Evolutionary conservation across 179 eudicot genomes (phyloP).

Genomic region (Spinacia oleracea): DNA sequence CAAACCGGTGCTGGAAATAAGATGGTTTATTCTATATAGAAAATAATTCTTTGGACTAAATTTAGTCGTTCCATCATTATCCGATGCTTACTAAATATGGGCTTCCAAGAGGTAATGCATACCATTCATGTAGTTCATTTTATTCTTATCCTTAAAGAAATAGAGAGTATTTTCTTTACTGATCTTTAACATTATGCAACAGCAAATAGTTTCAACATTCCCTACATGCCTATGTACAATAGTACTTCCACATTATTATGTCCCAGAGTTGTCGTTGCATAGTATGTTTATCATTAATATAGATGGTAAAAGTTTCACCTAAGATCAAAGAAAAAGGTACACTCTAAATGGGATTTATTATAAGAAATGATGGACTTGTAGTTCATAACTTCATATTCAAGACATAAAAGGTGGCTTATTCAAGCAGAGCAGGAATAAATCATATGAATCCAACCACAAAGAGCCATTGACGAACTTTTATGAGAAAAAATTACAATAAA

Average conservation of each 20-base stretch:
- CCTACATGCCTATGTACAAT: too few relatives aligned
- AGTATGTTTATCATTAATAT: neutral
- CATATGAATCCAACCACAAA: neutral
- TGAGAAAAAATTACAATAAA: neutral
- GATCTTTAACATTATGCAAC: too few relatives aligned
- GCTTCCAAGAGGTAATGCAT: too few relatives aligned
- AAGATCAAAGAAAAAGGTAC: neutral
- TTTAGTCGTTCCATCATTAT: too few relatives aligned
- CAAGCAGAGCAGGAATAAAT: neutral
- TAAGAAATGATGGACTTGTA: neutral
- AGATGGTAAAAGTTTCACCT: neutral
- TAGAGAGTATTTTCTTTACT: too few relatives aligned
- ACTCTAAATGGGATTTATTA: neutral
- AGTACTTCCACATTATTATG: neutral
- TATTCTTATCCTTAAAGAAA: too few relatives aligned
- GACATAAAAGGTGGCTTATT: neutral
- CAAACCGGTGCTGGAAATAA: neutral
- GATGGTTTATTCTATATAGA: too few relatives aligned
- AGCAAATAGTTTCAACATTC: too few relatives aligned
- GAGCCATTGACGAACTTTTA: neutral
- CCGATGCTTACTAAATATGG: too few relatives aligned
- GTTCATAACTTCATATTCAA: constrained; percentile 5
- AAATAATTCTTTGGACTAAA: too few relatives aligned
- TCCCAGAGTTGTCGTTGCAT: neutral
- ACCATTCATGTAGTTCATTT: too few relatives aligned